A percentile compares a stretch with the other conserved stretches of the same genome.
Conservation (phyloP, 2,329 filamentous ascomycete genomes). For the Nemania serpens region DNA sequence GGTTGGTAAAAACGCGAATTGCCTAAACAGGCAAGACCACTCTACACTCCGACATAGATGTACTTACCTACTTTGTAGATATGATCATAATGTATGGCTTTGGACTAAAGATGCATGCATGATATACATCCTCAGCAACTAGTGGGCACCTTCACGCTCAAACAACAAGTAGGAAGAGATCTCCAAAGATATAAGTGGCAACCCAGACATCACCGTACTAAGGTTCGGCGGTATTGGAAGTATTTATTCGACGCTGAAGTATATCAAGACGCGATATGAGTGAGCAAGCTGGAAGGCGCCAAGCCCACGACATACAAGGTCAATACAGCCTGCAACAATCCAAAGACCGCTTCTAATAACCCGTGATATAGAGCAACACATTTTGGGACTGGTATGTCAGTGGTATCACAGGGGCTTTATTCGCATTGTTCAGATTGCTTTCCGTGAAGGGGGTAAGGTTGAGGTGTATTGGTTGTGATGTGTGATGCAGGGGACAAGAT, state of each 20-base stretch:
- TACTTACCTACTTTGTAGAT: neutral
- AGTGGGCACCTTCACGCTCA: no score
- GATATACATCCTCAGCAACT: no score
- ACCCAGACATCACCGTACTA: no score
- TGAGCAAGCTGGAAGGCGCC: neutral
- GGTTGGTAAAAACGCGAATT: no score
- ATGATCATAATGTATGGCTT: no score
- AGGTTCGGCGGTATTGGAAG: neutral
- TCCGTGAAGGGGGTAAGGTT: slow-evolving; percentile 21
- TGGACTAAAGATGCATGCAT: no score
- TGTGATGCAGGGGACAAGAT: slow-evolving; percentile 35
- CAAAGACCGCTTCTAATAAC: slow-evolving; percentile 1
- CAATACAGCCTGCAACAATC: neutral
- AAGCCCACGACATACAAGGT: neutral
- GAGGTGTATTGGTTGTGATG: slow-evolving; percentile 39
- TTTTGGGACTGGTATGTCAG: slow-evolving; percentile 11
- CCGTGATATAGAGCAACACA: slow-evolving; percentile 2
- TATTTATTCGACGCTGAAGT: neutral
- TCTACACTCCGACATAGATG: no score
- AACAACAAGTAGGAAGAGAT: no score
- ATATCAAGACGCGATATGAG: neutral
- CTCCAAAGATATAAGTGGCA: no score
- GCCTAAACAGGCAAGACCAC: no score
- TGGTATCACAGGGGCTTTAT: slow-evolving; percentile 17
- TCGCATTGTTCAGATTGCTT: slow-evolving; percentile 16